A percentile compares a stretch with the other conserved stretches of the same genome.
These are phyloP conservation scores for Russula vinacea DNA, from an alignment of 768 basidiomycete species.

Conservation along the genomic window DNA sequence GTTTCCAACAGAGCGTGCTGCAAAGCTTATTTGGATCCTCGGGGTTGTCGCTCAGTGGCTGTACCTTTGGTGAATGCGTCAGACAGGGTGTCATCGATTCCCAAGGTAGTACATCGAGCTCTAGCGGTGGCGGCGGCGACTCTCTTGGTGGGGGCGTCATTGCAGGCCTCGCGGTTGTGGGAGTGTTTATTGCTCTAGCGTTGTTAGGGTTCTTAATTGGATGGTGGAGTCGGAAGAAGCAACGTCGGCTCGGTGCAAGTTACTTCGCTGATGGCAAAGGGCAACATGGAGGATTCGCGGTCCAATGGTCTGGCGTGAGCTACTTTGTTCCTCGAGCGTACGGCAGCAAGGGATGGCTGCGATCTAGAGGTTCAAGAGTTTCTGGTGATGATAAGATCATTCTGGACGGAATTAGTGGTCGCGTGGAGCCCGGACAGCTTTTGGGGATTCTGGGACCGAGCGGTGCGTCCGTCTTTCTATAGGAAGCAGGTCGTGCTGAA, in stretches of 20 bases:
- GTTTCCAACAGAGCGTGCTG: conserved; percentile 73
- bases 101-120: conserved; percentile 35
- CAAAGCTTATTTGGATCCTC: conserved; percentile 63
- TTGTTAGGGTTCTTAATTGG: conserved; percentile 63
- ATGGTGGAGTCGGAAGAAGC: conserved; percentile 55
- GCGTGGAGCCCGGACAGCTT: conserved; percentile 75
- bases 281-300: conserved; percentile 47
- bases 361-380: conserved; percentile 19
- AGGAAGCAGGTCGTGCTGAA: neutral
- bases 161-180: conserved; percentile 84
- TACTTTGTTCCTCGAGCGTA: conserved; percentile 51
- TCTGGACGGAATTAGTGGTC: conserved; percentile 66
- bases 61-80: conserved; percentile 88
- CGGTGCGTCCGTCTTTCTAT: conserved; percentile 43
- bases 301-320: conserved; percentile 66
- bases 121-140: conserved; percentile 33
- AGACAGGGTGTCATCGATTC: conserved; percentile 72
- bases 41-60: conserved; percentile 72
- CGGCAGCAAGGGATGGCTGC: conserved; percentile 5
- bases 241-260: conserved; percentile 43
- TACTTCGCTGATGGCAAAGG: conserved; percentile 37
- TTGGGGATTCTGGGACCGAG: conserved; percentile 92
- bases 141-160: conserved; percentile 79
- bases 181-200: conserved; percentile 56
- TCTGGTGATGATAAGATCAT: conserved; percentile 55